Base-by-base conservation (phyloP, 805 yeast genomes). In the Candida ponderosae region DNA sequence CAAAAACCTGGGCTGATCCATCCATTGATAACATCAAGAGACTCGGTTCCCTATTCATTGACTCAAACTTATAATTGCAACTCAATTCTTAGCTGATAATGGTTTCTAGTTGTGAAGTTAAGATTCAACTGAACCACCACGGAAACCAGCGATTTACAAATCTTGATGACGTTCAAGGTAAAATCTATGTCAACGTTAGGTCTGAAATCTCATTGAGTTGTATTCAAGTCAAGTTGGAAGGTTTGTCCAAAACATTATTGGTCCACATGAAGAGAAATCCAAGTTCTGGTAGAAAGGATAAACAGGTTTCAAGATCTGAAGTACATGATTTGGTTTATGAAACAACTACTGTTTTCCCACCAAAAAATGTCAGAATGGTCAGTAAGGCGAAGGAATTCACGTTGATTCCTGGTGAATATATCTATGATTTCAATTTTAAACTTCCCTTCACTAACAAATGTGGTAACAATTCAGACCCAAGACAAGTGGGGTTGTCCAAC, bases 201-300 rank as follows among this genome's bases (percentile, higher is more conserved):
- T 52, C 62, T 2, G 60, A 71, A 5, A 52, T 68, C 13, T 45
- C 70, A 0, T 47, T 73, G 27, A 63, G 62, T 24, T 59, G 59
- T 36, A 67, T 74, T 20, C 69, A 66, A 42, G 75, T 72, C 29
- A 72, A 72, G 42, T 54, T 73, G 9, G 74, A 71, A 45, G 79
- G 78, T 3, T 46, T 71, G 0, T 54, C 74, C 8, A 56, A 47
- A 33, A 57, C 75, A 2, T 53, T 54, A 33, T 36, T 72, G n/a
- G 14, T 24, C 14, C 28, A 24, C 11, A 9, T 6, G 14, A 24
- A 4, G 13, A 44, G 42, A 10, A 46, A 67, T 1, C 64, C 66
- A 1, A 41, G 28, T 13, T 15, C n/a, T 11, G 18, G 21, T n/a
- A 28, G 16, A 8, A 30, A 11, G 9, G 38, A 41, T 4, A 39